Evolutionary conservation across 192 early-diverging fungal genomes (phyloP).

Genomic region (Coemansia sp.): DNA sequence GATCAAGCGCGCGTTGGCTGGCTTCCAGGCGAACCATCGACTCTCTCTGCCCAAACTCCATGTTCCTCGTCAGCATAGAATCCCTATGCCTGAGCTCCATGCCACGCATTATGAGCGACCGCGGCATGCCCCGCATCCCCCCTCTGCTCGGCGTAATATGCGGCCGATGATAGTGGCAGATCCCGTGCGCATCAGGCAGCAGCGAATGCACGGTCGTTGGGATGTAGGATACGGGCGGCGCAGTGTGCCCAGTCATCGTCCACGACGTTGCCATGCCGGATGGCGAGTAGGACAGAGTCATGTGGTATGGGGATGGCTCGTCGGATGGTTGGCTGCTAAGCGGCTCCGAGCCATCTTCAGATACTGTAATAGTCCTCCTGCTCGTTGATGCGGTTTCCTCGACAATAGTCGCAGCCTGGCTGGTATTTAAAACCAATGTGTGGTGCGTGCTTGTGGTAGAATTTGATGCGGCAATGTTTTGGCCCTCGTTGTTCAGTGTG

Average conservation of each 20-base stretch:
- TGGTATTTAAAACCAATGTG: background rate
- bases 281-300: constrained; percentile 21
- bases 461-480: background rate
- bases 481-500: background rate
- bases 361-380: background rate
- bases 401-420: background rate
- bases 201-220: constrained; percentile 17
- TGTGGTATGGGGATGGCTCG: background rate
- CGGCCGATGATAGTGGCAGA: constrained; percentile 45
- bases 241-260: constrained; percentile 8
- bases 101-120: background rate
- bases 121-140: background rate
- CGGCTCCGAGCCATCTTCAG: background rate
- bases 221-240: background rate
- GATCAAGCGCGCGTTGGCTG: constrained; percentile 11
- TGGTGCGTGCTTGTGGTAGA: background rate
- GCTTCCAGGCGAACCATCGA: background rate
- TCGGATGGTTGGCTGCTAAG: background rate
- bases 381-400: background rate
- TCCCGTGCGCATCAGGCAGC: constrained; percentile 23
- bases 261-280: constrained; percentile 30
- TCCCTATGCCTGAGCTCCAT: background rate
- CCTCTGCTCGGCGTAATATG: background rate
- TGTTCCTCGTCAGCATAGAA: background rate
- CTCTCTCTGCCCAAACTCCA: background rate